These are phyloP conservation scores for Daldinia grandis DNA, from an alignment of 495 filamentous ascomycete genomes.

Conservation along the genomic window DNA sequence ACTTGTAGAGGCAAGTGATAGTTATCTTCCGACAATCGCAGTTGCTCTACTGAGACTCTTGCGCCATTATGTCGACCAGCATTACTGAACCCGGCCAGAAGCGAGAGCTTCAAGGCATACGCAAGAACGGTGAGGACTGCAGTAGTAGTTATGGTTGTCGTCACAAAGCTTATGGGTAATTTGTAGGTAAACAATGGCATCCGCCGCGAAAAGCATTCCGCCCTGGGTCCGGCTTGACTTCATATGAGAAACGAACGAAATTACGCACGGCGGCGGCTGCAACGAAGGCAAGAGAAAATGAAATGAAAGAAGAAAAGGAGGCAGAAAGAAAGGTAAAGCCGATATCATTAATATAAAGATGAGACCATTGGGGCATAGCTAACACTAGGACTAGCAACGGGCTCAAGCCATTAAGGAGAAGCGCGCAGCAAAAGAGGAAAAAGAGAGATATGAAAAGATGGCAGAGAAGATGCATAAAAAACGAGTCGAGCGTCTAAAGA, in stretches of 20 bases:
- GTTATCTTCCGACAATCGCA: background rate
- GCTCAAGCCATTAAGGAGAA: conserved; percentile 83
- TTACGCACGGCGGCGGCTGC: conserved; percentile 69
- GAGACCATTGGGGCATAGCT: background rate
- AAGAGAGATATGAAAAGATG: conserved; percentile 91
- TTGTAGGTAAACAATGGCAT: conserved; percentile 95
- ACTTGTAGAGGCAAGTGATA: background rate
- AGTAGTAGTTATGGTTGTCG: background rate
- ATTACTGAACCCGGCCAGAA: conserved; percentile 21
- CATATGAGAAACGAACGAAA: conserved; percentile 78
- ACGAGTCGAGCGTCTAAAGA: conserved; percentile 88
- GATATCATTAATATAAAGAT: background rate
- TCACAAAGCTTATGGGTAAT: conserved; percentile 11
- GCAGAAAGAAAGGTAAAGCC: conserved; percentile 76
- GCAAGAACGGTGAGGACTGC: conserved; percentile 66
- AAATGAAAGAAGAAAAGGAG: conserved; percentile 96
- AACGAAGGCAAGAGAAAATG: conserved; percentile 87
- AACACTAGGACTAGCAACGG: conserved; percentile 62
- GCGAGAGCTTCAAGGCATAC: conserved; percentile 61
- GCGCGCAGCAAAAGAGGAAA: conserved; percentile 87
- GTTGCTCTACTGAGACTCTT: background rate
- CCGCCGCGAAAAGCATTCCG: conserved; percentile 83
- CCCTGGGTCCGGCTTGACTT: conserved; percentile 74
- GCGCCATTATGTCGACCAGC: conserved; percentile 30
- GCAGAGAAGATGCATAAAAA: conserved; percentile 98